Evolutionary conservation across 306 rosid species (phyloP).

Genomic region (Potentilla sterilis): DNA sequence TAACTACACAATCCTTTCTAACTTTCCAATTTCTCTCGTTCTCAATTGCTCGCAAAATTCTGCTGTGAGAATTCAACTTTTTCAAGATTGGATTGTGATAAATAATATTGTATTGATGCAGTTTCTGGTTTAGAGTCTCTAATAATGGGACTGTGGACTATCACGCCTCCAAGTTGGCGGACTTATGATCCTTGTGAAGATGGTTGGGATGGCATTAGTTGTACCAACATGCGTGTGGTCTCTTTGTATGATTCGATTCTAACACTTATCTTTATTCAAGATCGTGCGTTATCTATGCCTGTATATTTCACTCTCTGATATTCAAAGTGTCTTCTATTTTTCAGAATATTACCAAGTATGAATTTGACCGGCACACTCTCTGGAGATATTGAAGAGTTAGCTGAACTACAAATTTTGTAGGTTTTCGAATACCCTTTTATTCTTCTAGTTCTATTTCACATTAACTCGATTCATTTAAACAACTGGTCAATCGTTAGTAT

Average conservation of each 20-base stretch:
- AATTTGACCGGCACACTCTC: slow-evolving; percentile 49
- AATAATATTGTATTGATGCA: too few relatives aligned
- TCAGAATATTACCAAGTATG: slow-evolving; percentile 50
- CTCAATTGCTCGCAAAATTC: not conserved
- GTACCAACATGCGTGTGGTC: slow-evolving; percentile 35
- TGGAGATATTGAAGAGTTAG: slow-evolving; percentile 41
- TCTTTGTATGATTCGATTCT: slow-evolving; percentile 44
- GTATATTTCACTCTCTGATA: not conserved
- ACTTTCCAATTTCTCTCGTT: not conserved
- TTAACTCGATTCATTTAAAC: not conserved
- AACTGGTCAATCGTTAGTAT: not conserved
- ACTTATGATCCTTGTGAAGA: slow-evolving; percentile 41
- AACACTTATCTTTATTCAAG: not conserved
- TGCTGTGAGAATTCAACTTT: not conserved
- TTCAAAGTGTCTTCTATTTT: slow-evolving; percentile 5
- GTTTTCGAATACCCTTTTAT: slow-evolving; percentile 23
- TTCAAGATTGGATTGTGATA: not conserved
- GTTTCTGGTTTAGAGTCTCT: slow-evolving; percentile 35
- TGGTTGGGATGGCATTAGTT: slow-evolving; percentile 45
- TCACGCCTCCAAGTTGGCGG: slow-evolving; percentile 41
- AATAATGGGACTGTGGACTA: slow-evolving; percentile 15
- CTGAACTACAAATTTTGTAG: slow-evolving; percentile 50
- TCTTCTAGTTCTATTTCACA: not conserved
- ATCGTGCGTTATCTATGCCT: not conserved
- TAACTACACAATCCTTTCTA: not conserved